Conservation (phyloP, 495 filamentous ascomycete species). For the Talaromyces stipitatus region DNA sequence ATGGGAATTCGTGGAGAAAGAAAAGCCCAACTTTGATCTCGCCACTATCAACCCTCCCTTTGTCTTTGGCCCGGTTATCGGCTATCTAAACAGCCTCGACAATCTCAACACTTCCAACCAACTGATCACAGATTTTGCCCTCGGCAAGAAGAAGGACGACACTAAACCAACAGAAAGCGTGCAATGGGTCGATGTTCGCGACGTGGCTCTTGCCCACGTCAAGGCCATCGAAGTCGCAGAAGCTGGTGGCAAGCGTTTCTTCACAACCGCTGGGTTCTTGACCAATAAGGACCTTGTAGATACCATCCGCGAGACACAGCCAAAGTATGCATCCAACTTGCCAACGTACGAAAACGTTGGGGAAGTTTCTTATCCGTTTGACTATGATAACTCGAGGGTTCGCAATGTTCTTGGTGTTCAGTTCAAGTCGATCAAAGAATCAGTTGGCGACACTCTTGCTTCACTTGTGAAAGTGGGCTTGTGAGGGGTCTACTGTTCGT, state of each 20-base stretch:
- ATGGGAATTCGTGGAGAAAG: constrained; percentile 73
- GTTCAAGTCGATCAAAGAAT: constrained; percentile 46
- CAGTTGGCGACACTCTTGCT: constrained; percentile 49
- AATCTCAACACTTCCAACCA: constrained; percentile 63
- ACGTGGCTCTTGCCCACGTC: constrained; percentile 66
- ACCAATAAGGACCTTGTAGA: constrained; percentile 59
- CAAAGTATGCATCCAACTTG: constrained; percentile 53
- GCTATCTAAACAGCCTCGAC: constrained; percentile 58
- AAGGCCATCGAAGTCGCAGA: constrained; percentile 58
- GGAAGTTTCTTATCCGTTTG: constrained; percentile 30
- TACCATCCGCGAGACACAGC: constrained; percentile 56
- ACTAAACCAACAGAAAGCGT: constrained; percentile 48
- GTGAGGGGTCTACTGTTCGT: constrained; percentile 9
- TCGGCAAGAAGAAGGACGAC: constrained; percentile 58
- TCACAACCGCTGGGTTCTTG: constrained; percentile 56
- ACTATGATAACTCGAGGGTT: constrained; percentile 45
- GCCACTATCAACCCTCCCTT: constrained; percentile 64
- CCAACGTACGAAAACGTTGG: constrained; percentile 34
- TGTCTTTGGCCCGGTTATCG: constrained; percentile 64
- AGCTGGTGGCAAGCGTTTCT: constrained; percentile 64
- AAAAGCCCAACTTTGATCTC: constrained; percentile 71
- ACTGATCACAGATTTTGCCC: constrained; percentile 44
- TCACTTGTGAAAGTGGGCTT: constrained; percentile 42
- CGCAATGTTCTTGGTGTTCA: constrained; percentile 51
- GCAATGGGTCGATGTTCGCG: constrained; percentile 62